phyloP scores from a whole-genome alignment of 345 rosid genomes.

The Acer campestre region DNA sequence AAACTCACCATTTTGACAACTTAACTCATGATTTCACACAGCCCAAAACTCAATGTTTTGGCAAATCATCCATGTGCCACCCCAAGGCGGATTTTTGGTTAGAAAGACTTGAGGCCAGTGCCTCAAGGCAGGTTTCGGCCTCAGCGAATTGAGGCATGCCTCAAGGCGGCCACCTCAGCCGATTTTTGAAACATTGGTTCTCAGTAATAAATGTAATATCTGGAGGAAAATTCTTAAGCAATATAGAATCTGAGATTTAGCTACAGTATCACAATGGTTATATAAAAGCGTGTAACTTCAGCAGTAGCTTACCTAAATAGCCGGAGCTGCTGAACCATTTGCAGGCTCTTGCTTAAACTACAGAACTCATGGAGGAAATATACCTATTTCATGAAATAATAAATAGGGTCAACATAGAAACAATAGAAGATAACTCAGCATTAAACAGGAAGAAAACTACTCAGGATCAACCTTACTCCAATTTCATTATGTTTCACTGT shows the following conservation, averaged over 20 bases:
- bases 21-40: no score
- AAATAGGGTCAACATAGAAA: background rate
- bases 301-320: conserved; percentile 58
- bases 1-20: no score
- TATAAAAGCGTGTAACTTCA: conserved; percentile 18
- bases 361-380: conserved; percentile 87
- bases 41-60: no score
- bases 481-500: conserved; percentile 2
- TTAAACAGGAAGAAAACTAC: background rate
- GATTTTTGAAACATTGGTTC: background rate
- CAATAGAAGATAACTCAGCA: background rate
- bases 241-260: background rate
- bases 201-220: background rate
- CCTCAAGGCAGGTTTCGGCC: no score
- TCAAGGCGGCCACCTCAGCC: no score
- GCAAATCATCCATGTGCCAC: no score
- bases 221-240: background rate
- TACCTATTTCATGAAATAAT: conserved; percentile 49
- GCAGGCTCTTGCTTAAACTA: conserved; percentile 81
- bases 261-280: background rate
- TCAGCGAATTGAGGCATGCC: no score
- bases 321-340: conserved; percentile 88
- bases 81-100: no score
- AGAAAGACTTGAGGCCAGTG: no score
- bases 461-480: background rate